Evolutionary conservation across 345 rosid genomes (phyloP), one percentile per base, ranked within the genome.

Genomic region (Hirschfeldia incana): DNA sequence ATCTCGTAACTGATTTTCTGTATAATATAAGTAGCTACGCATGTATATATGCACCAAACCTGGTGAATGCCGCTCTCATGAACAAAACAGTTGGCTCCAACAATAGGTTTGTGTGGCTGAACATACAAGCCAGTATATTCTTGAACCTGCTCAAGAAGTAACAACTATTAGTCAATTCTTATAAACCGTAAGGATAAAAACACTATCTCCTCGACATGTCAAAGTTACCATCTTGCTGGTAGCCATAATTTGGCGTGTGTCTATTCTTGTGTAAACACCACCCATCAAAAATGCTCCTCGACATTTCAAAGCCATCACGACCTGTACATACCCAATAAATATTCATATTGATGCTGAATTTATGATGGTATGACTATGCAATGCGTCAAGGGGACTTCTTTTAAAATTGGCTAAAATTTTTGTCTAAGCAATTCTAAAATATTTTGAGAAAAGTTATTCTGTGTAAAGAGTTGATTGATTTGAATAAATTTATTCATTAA

Each of bases 1-100:
- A 8, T 69, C 29, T 61, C 29, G 6, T 67, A n/a, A 27, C 15
- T 57, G 4, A 2, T 15, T 74, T 65, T 53, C 3, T 62, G 3
- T 60, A 36, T 17, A 77, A 87, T 84, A 70, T 46, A 51, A 6
- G 83, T 57, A 57, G 29, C 12, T 37, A 10, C n/a, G 8, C 0
- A 37, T 17, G 26, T 6, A 29, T 12, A 77, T 88, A 92, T 84
- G 57, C 32, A 30, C 8, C 81, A 33, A 82, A 91, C 96, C 92
- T 92, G 92, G 84, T 89, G 97, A 74, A 91, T 82, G 65, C 97
- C 96, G 73, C 98, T 93, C 77, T 91, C 94, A 81, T 93, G 97
- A 83, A 92, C 90, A 66, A 66, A 66, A 66, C 53, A 37, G 5
- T 66, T 66, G 16, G 55, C 70, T 80, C 98, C 97, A 82, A 94